phyloP scores from a whole-genome alignment of 768 basidiomycete genomes.

The Rhizopogon vesiculosus region DNA sequence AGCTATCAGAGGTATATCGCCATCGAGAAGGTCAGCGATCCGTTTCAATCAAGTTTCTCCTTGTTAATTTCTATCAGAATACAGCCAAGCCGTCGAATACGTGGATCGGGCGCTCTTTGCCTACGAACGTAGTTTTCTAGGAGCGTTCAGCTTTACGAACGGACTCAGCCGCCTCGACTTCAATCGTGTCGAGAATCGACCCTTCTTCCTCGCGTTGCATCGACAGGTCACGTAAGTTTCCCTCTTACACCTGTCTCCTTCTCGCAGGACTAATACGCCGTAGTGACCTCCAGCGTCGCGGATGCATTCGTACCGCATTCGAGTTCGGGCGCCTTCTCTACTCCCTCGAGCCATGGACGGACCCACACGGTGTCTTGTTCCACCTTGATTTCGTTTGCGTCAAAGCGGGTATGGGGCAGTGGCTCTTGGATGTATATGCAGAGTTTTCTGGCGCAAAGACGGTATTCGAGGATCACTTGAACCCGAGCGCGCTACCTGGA shows the following conservation, averaged over 20 bases:
- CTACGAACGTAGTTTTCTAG: slow-evolving; percentile 86
- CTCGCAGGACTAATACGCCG: background rate
- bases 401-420: slow-evolving; percentile 74
- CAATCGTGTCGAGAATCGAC: slow-evolving; percentile 84
- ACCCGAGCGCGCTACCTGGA: slow-evolving; percentile 68
- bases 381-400: slow-evolving; percentile 84
- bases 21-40: slow-evolving; percentile 76
- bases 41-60: background rate
- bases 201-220: slow-evolving; percentile 86
- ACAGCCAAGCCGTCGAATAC: slow-evolving; percentile 79
- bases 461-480: slow-evolving; percentile 23
- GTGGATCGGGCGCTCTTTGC: slow-evolving; percentile 93
- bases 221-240: slow-evolving; percentile 68
- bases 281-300: slow-evolving; percentile 84
- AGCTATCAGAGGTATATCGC: slow-evolving; percentile 78
- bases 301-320: slow-evolving; percentile 85
- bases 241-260: background rate
- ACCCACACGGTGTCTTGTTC: slow-evolving; percentile 82
- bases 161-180: slow-evolving; percentile 88
- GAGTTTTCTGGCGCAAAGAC: slow-evolving; percentile 11
- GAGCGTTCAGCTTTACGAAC: slow-evolving; percentile 78
- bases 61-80: slow-evolving; percentile 44
- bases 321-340: slow-evolving; percentile 87
- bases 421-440: slow-evolving; percentile 67
- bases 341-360: slow-evolving; percentile 79